These are phyloP conservation scores for Thinopyrum obtusiflorum DNA, from an alignment of 202 grass and related monocot genomes.

Conservation along the genomic window DNA sequence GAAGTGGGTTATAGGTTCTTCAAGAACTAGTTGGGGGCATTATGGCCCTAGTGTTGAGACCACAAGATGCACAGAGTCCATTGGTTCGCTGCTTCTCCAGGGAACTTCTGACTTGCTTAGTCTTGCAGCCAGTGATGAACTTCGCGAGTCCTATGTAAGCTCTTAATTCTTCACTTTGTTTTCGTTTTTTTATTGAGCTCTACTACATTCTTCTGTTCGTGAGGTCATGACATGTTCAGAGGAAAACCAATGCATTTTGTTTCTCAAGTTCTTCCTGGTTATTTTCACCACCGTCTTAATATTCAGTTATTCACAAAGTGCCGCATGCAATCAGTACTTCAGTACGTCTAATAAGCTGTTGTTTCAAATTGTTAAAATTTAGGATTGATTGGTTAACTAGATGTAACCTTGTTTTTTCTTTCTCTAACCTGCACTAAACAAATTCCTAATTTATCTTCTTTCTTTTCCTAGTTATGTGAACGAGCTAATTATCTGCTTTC, in stretches of 20 bases:
- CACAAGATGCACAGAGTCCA: constrained; percentile 88
- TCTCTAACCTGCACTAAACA: constrained; percentile 2
- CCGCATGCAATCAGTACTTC: constrained; percentile 15
- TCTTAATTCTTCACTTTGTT: constrained; percentile 31
- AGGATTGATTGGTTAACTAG: background rate
- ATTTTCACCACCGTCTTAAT: background rate
- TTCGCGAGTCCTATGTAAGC: constrained; percentile 86
- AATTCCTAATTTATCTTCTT: constrained; percentile 27
- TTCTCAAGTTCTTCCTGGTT: constrained; percentile 21
- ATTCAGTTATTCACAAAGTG: background rate
- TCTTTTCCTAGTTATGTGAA: constrained; percentile 83
- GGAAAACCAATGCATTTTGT: constrained; percentile 1
- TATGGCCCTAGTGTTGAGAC: constrained; percentile 78
- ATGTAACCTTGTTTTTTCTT: background rate
- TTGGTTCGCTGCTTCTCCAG: constrained; percentile 81
- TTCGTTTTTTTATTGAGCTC: constrained; percentile 26
- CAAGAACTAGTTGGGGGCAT: constrained; percentile 85
- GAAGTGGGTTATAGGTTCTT: constrained; percentile 66
- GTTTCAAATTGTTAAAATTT: background rate
- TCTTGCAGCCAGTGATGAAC: constrained; percentile 90
- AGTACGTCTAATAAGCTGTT: background rate
- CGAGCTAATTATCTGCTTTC: constrained; percentile 80
- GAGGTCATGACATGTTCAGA: background rate
- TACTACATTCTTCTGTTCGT: background rate
- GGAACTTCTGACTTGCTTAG: constrained; percentile 80